Base-by-base conservation (phyloP, 169 alveolate genomes). In the Besnoitia besnoiti region DNA sequence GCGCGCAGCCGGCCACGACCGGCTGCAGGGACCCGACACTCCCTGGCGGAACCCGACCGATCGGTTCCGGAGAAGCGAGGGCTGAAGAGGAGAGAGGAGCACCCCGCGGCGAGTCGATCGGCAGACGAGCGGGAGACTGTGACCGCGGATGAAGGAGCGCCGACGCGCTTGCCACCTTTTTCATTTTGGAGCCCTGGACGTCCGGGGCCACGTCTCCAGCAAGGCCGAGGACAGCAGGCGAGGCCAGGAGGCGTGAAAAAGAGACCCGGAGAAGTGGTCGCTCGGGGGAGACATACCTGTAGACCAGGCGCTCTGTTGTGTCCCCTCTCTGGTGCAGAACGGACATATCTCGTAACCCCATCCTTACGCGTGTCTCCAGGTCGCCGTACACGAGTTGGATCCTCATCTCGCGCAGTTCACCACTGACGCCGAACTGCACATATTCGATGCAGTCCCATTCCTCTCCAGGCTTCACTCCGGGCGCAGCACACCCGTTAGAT, bases 261-360 rank as follows among this genome's bases (percentile, higher is more conserved):
- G 47, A 73, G 82, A 73, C 82, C n/a, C 14, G 82, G n/a, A 73
- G 82, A n/a, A 73, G 82, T 73, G 82, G 82, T 42, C 46, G 82
- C 21, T 73, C 82, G 39, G n/a, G n/a, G 24, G 82, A 27, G 82
- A 73, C 59, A 12, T 77, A 55, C 40, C 87, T 42, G 59, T 77
- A 77, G 59, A 77, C 87, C 87, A 77, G 87, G 33, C 50, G 87
- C 47, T 77, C 59, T 8, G 10, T 77, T 30, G 14, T 55, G 30
- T 24, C 12, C 14, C 61, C 87, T 10, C 61, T 1, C 59, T 77
- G 61, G 30, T 77, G 87, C 87, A 40, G 3, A 1, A 77, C 61
- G 33, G 55, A 51, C 35, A 77, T 40, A 77, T 77, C 59, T 27
- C 87, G 37, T 55, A 77, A 37, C 0, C 87, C 59, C 55, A 77